Evolutionary conservation across 2,329 filamentous ascomycete species (phyloP).

Genomic region (Mycosphaerella arachidis): DNA sequence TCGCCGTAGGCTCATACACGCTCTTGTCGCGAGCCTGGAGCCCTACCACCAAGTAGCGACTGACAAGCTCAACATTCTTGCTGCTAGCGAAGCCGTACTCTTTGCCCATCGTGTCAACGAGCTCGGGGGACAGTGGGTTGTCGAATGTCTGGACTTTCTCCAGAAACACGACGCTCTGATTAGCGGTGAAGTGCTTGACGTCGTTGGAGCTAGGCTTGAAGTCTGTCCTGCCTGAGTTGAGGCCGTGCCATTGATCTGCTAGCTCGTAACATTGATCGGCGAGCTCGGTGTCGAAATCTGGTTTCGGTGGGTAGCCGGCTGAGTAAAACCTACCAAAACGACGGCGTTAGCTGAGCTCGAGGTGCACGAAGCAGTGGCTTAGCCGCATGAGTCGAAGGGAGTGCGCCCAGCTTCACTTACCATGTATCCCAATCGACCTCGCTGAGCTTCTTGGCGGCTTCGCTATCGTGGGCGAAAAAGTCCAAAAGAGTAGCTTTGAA

Average conservation of each 20-base stretch:
- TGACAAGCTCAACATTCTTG: conserved; percentile 79
- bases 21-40: conserved; percentile 67
- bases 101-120: conserved; percentile 67
- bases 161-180: conserved; percentile 89
- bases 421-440: conserved; percentile 83
- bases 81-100: conserved; percentile 70
- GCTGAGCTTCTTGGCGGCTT: conserved; percentile 58
- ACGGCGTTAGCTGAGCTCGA: no score
- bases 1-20: conserved; percentile 66
- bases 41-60: conserved; percentile 74
- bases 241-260: conserved; percentile 72
- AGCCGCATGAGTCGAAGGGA: no score
- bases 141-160: conserved; percentile 69
- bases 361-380: no score
- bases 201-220: conserved; percentile 65
- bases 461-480: conserved; percentile 71
- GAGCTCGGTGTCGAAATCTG: conserved; percentile 81
- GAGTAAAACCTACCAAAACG: conserved; percentile 58
- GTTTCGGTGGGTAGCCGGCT: conserved; percentile 86
- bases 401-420: conserved; percentile 7
- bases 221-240: conserved; percentile 31
- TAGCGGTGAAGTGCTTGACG: conserved; percentile 69
- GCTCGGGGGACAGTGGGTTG: conserved; percentile 57
- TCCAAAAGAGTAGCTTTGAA: conserved; percentile 84
- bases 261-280: conserved; percentile 81